These are phyloP conservation scores for Inonotus obliquus DNA, from an alignment of 1,284 basidiomycete genomes.

Conservation along the genomic window DNA sequence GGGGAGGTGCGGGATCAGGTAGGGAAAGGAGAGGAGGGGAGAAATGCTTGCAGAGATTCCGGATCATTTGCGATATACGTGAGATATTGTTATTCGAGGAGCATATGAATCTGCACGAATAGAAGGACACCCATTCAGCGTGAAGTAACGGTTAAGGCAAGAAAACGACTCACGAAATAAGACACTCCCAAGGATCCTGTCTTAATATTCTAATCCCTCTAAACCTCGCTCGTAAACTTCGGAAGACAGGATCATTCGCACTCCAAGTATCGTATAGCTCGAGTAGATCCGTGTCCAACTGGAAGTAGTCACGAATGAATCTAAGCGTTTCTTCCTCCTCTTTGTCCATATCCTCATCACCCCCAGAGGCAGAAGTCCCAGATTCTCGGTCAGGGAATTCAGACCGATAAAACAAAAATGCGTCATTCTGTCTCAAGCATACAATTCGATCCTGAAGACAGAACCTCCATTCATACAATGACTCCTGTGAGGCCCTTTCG, in stretches of 20 bases:
- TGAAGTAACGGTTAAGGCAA: not conserved
- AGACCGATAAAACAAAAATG: conserved; percentile 69
- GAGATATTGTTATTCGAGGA: conserved; percentile 97
- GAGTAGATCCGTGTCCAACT: conserved; percentile 75
- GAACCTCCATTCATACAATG: conserved; percentile 63
- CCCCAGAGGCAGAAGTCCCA: not conserved
- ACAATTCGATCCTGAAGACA: conserved; percentile 78
- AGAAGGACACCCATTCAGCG: not conserved
- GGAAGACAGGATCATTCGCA: conserved; percentile 71
- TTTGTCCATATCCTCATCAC: conserved; percentile 17
- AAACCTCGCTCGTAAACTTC: conserved; percentile 56
- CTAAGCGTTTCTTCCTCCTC: conserved; percentile 64
- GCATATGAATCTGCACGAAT: conserved; percentile 80
- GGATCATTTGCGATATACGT: conserved; percentile 88
- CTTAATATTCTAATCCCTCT: conserved; percentile 72
- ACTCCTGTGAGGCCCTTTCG: conserved; percentile 12
- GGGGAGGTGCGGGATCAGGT: conserved; percentile 33
- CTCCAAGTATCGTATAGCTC: conserved; percentile 80
- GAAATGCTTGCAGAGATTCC: conserved; percentile 65
- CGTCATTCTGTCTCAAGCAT: conserved; percentile 70
- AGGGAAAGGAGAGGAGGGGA: conserved; percentile 59
- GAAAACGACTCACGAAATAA: conserved; percentile 69
- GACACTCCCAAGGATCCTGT: conserved; percentile 95
- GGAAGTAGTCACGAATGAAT: conserved; percentile 90
- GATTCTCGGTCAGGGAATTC: conserved; percentile 42